Evolutionary conservation across 225 moss, liverwort and hornwort species (phyloP), one percentile per base, ranked within the genome.

Genomic region (Pseudoscleropodium purum): DNA sequence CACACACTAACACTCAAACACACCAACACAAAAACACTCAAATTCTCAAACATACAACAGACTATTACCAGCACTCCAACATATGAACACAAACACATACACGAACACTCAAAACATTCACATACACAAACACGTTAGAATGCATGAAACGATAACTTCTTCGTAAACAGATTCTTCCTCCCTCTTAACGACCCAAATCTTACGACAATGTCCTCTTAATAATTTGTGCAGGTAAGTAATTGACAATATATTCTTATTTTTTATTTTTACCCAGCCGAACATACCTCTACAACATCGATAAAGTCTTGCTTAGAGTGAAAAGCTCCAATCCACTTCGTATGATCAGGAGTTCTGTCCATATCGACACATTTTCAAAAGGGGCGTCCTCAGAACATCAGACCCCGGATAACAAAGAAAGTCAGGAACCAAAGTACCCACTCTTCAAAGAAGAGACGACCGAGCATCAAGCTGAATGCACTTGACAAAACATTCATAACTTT

Each of bases 251-350:
- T 60, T 88, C 72, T 78, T 56, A 30, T 61, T 59, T 56, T 45
- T 41, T 4, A 8, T 52, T 68, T 37, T 49, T 63, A 31, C 29
- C 18, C 51, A 87, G 54, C 26, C 36, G 43, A 85, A 82, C 81
- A 83, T 91, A 94, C 93, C 95, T 96, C 97, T n/a, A 97, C 94
- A 15, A 99, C 99, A 84, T 99, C 99, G 82, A 99, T 96, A 62
- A 97, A 99, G 84, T 99, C 99, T 91, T 97, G 97, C 91, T 97
- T 97, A 30, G 92, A 94, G 78, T 97, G 97, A 88, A 99, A 99
- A 60, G 99, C 95, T 93, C 97, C 99, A 90, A 99, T 96, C 99
- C 99, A 97, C 85, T 99, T 99, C 41, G 96, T 97, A 87, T 99
- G 99, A 94, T 99, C 99, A 34, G 97, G 96, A 90, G 99, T 97